Conservation (phyloP, 2,329 filamentous ascomycete genomes). For the Curvularia hawaiiensis region DNA sequence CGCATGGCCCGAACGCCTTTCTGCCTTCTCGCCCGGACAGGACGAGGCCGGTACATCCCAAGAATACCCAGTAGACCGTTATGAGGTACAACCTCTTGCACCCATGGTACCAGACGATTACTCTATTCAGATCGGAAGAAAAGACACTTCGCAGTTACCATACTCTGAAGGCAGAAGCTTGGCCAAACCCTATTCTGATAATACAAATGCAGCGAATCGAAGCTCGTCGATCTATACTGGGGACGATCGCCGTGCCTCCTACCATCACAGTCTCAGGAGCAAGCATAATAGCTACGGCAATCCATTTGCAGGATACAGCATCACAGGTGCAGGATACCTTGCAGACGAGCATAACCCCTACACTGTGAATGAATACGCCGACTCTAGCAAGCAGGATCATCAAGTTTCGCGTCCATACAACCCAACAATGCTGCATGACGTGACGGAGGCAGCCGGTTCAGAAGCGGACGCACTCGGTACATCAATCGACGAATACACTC, state of each 20-base stretch:
- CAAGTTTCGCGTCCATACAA: conserved; percentile 19
- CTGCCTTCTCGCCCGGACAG: conserved; percentile 13
- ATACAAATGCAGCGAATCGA: conserved; percentile 35
- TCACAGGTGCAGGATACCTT: conserved; percentile 17
- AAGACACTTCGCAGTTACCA: conserved; percentile 12
- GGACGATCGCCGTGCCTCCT: conserved; percentile 29
- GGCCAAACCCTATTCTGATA: conserved; percentile 37
- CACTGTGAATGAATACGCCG: conserved; percentile 21
- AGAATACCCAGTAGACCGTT: conserved; percentile 3
- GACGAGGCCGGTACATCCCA: conserved; percentile 14
- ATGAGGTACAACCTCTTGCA: conserved; percentile 23
- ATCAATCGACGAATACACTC: conserved; percentile 39
- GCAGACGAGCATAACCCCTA: conserved; percentile 23
- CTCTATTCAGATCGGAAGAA: conserved; percentile 29
- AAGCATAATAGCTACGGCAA: conserved; percentile 31
- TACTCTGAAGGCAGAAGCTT: conserved; percentile 15
- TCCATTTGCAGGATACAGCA: conserved; percentile 26
- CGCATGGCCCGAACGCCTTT: conserved; percentile 8
- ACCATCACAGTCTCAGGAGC: conserved; percentile 27
- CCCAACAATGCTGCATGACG: conserved; percentile 21
- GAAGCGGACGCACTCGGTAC: conserved; percentile 44
- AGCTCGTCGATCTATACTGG: conserved; percentile 41
- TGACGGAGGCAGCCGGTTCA: conserved; percentile 16
- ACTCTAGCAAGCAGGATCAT: conserved; percentile 14
- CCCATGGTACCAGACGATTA: conserved; percentile 40